A percentile compares a stretch with the other conserved stretches of the same genome.
Conservation (phyloP, 2,329 filamentous ascomycete genomes). For the Rhinocladiella similis region DNA sequence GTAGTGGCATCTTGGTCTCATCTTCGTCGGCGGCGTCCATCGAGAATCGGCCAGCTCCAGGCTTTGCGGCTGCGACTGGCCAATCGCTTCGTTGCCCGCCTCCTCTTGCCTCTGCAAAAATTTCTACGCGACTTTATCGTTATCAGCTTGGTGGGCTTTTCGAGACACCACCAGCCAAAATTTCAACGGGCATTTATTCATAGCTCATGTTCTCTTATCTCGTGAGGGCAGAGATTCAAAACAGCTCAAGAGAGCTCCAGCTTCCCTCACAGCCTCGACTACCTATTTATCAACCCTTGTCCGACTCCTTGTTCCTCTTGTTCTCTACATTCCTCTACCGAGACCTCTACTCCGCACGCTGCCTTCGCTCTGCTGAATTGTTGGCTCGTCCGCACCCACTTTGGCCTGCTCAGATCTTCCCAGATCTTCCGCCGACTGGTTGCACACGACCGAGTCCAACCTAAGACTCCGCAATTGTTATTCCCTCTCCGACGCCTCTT, state of each 20-base stretch:
- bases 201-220: neutral
- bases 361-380: neutral
- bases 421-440: neutral
- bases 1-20: no score
- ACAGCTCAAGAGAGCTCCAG: neutral
- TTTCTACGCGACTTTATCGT: slow-evolving; percentile 15
- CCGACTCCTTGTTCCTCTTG: neutral
- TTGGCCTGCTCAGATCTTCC: neutral
- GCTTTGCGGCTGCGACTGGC: neutral
- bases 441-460: neutral
- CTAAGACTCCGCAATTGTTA: slow-evolving; percentile 17
- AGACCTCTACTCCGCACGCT: neutral
- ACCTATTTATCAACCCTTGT: neutral
- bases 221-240: neutral
- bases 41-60: no score
- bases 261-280: neutral
- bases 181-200: neutral
- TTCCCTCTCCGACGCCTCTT: slow-evolving; percentile 4
- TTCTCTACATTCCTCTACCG: no score
- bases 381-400: neutral
- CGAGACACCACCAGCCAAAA: neutral
- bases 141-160: slow-evolving; percentile 6
- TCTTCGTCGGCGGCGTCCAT: no score
- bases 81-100: slow-evolving; percentile 2
- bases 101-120: slow-evolving; percentile 7